Evolutionary conservation across 2,329 filamentous ascomycete species (phyloP).

Genomic region (Metarhizium brunneum): DNA sequence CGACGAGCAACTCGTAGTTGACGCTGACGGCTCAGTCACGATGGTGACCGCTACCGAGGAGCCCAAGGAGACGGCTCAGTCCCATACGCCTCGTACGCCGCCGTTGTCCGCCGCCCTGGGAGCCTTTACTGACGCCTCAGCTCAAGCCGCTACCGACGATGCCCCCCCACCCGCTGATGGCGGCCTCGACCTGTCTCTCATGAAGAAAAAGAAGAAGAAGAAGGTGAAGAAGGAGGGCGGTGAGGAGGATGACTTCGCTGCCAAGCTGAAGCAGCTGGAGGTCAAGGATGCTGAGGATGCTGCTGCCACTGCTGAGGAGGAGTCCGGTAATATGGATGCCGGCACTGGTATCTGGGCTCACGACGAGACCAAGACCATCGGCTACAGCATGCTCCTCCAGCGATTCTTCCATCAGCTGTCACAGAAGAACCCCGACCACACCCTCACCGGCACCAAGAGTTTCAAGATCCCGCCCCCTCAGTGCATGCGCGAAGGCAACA

Average conservation of each 20-base stretch:
- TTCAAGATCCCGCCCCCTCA: slow-evolving; percentile 99
- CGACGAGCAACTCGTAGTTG: slow-evolving; percentile 78
- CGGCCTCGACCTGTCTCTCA: slow-evolving; percentile 49
- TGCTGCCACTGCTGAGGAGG: slow-evolving; percentile 38
- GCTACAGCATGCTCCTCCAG: slow-evolving; percentile 74
- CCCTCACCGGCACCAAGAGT: slow-evolving; percentile 78
- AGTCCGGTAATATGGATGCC: slow-evolving; percentile 70
- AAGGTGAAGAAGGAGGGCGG: slow-evolving; percentile 50
- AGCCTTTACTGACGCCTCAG: slow-evolving; percentile 41
- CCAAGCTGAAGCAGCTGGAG: slow-evolving; percentile 53
- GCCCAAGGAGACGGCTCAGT: slow-evolving; percentile 72
- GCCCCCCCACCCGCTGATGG: slow-evolving; percentile 39
- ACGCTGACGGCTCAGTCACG: slow-evolving; percentile 78
- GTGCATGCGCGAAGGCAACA: slow-evolving; percentile 99
- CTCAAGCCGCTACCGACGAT: slow-evolving; percentile 36
- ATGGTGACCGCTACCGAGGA: slow-evolving; percentile 65
- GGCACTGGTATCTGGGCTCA: slow-evolving; percentile 89
- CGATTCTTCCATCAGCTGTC: slow-evolving; percentile 94
- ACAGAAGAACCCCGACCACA: slow-evolving; percentile 93
- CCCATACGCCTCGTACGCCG: slow-evolving; percentile 63
- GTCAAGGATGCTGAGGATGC: slow-evolving; percentile 56
- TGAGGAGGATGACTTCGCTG: slow-evolving; percentile 55
- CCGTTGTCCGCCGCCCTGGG: slow-evolving; percentile 45
- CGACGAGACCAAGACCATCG: slow-evolving; percentile 67
- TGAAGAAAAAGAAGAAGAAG: slow-evolving; percentile 93